Conservation (phyloP, 306 rosid genomes). For the Dalbergia cultrata region DNA sequence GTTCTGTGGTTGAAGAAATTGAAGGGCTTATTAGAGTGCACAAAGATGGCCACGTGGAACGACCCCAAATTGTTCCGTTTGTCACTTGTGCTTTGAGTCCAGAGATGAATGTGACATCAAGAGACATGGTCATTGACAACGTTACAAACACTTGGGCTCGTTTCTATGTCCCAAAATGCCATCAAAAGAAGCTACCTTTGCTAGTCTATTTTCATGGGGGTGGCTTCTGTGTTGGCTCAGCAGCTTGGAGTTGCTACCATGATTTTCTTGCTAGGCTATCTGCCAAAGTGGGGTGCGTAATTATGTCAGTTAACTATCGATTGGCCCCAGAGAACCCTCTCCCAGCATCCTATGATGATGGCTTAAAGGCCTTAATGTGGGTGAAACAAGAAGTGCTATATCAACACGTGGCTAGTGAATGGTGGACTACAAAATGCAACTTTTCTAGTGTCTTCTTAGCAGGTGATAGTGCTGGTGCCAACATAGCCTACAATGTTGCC, state of each 20-base stretch:
- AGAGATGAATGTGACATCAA: conserved; percentile 60
- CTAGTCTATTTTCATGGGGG: conserved; percentile 91
- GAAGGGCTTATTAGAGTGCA: conserved; percentile 77
- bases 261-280: conserved; percentile 69
- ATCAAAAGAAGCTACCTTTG: conserved; percentile 64
- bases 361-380: conserved; percentile 69
- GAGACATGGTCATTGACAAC: conserved; percentile 70
- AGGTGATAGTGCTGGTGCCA: conserved; percentile 96
- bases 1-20: conserved; percentile 67
- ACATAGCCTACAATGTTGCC: conserved; percentile 74
- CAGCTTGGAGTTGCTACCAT: conserved; percentile 90
- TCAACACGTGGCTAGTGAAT: conserved; percentile 37
- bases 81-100: conserved; percentile 55
- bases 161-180: conserved; percentile 66
- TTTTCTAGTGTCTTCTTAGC: conserved; percentile 65
- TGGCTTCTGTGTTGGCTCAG: conserved; percentile 90
- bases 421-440: conserved; percentile 72
- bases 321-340: conserved; percentile 92
- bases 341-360: conserved; percentile 90
- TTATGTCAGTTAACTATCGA: conserved; percentile 81
- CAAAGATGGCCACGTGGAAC: conserved; percentile 73
- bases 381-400: conserved; percentile 58
- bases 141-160: conserved; percentile 73
- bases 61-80: conserved; percentile 70
- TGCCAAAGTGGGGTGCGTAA: conserved; percentile 55